A percentile compares a stretch with the other conserved stretches of the same genome.
Evolutionary conservation across 106 monocot species (phyloP).

Genomic region (Dioscorea alata): DNA sequence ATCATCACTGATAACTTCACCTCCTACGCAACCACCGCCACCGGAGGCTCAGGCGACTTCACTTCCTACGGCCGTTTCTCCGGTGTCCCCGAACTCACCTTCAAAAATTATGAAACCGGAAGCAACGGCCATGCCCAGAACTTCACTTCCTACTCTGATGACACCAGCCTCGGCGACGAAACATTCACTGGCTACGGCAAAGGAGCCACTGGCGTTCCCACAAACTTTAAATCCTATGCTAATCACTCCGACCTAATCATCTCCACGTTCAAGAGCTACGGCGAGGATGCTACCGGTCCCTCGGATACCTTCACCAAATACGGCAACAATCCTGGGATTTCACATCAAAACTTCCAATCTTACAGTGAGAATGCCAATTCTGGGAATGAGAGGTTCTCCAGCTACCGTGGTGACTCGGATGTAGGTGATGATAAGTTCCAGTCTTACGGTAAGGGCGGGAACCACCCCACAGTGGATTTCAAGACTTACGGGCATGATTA

Average conservation of each 20-base stretch:
- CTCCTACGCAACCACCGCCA: constrained; percentile 49
- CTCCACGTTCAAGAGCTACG: constrained; percentile 56
- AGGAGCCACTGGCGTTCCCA: constrained; percentile 24
- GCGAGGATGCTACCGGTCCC: constrained; percentile 36
- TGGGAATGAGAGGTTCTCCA: constrained; percentile 37
- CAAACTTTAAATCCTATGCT: constrained; percentile 47
- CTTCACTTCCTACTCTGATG: constrained; percentile 56
- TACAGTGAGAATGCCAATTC: constrained; percentile 38
- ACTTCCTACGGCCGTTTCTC: constrained; percentile 25
- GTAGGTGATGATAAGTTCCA: constrained; percentile 82
- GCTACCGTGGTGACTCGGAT: constrained; percentile 70
- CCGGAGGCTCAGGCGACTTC: constrained; percentile 52
- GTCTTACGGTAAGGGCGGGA: constrained; percentile 61
- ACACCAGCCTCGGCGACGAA: constrained; percentile 64
- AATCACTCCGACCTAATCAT: constrained; percentile 53
- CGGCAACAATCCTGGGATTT: constrained; percentile 43
- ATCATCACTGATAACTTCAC: constrained; percentile 84
- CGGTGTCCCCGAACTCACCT: constrained; percentile 51
- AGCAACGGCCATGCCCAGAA: constrained; percentile 24
- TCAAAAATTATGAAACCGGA: constrained; percentile 65
- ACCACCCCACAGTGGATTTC: constrained; percentile 33
- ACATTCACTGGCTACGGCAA: constrained; percentile 79
- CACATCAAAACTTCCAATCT: constrained; percentile 41
- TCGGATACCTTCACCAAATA: constrained; percentile 44
- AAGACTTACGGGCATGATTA: constrained; percentile 62